Evolutionary conservation across 73 alveolate genomes (phyloP), one percentile per base, ranked within the genome.

Genomic region (Blepharisma stoltei): DNA sequence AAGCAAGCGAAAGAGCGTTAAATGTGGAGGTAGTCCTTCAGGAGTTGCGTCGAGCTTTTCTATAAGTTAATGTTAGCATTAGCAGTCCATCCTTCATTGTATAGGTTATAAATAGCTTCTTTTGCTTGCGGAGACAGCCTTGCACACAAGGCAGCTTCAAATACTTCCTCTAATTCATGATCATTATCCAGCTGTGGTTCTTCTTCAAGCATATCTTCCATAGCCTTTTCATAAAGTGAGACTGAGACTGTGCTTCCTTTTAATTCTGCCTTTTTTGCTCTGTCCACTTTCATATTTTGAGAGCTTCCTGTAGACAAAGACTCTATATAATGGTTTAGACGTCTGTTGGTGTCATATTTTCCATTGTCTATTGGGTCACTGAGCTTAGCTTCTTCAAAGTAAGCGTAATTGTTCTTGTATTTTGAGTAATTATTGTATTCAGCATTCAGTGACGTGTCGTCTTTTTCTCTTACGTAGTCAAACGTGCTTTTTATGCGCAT

Each of bases 91-190:
- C 97, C 97, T 25, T 75, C 71, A 46, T 70, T 79, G 70, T 85
- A 90, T 7, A 71, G 49, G 2, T 65, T 71, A 77, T 82, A 88
- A 45, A 90, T 52, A 50, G 83, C 88, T 49, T 84, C 89, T 78
- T 71, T 87, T 5, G 89, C 93, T n/a, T 67, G 54, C 0, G 89
- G 91, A 53, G 95, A 88, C 83, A 90, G 44, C 67, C 94, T 48
- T 9, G 83, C 90, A 6, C 43, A 52, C 18, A 27, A n/a, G 38
- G 54, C 1, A 46, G 79, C 49, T 23, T 48, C 67, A 7, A 11
- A 8, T 0, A 45, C 27, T 0, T 18, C 43, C 5, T n/a, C 27
- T 14, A 43, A 1, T 25, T 23, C 76, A 4, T 43, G 0, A 1
- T 69, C 79, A 69, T 69, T 9, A 1, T 25, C 60, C 0, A n/a